phyloP scores from a whole-genome alignment of 2,329 filamentous ascomycete species.

The Cercospora canescens region DNA sequence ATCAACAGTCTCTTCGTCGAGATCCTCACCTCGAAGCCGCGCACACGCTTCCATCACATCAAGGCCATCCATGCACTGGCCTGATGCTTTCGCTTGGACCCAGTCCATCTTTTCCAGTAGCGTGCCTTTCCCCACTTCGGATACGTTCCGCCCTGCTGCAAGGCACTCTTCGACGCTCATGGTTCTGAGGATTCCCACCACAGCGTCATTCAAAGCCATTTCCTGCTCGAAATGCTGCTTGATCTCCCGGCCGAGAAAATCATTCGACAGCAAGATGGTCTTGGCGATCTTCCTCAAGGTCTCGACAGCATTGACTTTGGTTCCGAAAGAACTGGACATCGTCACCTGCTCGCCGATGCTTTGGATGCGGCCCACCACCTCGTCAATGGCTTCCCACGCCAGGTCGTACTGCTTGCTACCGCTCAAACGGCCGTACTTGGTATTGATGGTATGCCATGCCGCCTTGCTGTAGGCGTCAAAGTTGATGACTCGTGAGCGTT shows the following conservation, averaged over 20 bases:
- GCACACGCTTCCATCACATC: not conserved
- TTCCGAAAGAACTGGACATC: constrained; percentile 1
- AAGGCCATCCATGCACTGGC: not conserved
- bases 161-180: constrained; percentile 2
- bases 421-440: not conserved
- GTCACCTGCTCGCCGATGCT: not conserved
- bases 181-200: not conserved
- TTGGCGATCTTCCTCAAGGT: constrained; percentile 12
- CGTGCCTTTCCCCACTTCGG: constrained; percentile 4
- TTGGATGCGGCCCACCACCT: constrained; percentile 8
- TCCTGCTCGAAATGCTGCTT: constrained; percentile 6
- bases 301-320: constrained; percentile 13
- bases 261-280: constrained; percentile 4
- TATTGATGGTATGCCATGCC: constrained; percentile 1
- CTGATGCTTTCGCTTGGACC: not conserved
- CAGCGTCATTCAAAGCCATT: not conserved
- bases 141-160: constrained; percentile 4
- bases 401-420: constrained; percentile 9
- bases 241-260: constrained; percentile 6
- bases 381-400: not conserved
- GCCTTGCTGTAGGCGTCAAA: constrained; percentile 1
- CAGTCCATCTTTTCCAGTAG: constrained; percentile 13
- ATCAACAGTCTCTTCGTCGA: not conserved
- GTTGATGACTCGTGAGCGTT: not conserved
- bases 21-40: not conserved